Conservation (phyloP, 345 rosid species). For the Capsella bursapastoris region DNA sequence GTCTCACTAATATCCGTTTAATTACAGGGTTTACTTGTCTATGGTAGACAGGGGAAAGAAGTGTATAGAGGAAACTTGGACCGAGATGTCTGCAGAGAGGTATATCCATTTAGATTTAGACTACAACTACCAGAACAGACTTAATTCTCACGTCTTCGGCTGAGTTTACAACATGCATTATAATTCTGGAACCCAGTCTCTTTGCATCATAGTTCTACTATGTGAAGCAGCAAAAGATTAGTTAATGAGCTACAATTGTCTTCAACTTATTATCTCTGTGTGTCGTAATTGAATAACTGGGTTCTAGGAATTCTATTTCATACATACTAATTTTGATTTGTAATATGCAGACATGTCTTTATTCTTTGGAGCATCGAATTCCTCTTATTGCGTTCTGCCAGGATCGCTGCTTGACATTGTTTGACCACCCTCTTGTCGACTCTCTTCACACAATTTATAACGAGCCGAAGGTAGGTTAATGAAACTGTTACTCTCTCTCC, state of each 20-base stretch:
- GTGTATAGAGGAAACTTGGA: conserved; percentile 82
- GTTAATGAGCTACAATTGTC: not conserved
- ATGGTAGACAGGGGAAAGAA: conserved; percentile 87
- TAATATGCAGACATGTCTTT: conserved; percentile 65
- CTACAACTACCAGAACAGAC: not conserved
- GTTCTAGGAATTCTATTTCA: not conserved
- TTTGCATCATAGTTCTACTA: conserved; percentile 5
- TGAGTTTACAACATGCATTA: not conserved
- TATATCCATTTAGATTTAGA: conserved; percentile 37
- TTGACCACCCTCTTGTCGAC: conserved; percentile 81
- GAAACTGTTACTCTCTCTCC: conserved; percentile 7
- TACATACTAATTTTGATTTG: not conserved
- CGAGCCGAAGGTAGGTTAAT: conserved; percentile 81
- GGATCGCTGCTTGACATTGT: conserved; percentile 83
- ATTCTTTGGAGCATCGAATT: conserved; percentile 78
- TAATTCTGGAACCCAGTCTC: not conserved
- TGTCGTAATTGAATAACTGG: not conserved
- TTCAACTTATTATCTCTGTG: not conserved
- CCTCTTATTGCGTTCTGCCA: conserved; percentile 90
- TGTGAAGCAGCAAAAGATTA: not conserved
- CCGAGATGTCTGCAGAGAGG: conserved; percentile 84
- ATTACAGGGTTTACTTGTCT: conserved; percentile 90
- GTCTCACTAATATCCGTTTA: conserved; percentile 36
- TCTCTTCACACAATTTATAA: conserved; percentile 73
- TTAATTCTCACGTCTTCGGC: not conserved